Evolutionary conservation across 116 monocot species (phyloP), one percentile per base, ranked within the genome.

Genomic region (Thalassia testudinum): DNA sequence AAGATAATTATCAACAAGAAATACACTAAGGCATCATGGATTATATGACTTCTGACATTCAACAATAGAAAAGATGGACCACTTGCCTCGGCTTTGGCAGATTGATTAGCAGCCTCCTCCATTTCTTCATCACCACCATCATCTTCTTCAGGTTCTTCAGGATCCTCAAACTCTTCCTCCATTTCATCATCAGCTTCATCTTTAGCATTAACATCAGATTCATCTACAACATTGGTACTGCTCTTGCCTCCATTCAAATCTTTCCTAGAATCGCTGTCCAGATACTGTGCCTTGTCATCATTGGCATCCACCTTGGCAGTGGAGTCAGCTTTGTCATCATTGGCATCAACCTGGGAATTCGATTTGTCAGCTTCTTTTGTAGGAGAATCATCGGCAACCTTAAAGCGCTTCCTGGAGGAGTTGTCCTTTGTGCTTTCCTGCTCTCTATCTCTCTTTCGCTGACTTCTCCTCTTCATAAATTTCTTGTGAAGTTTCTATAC

Each of bases 391-490:
- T 76, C 62, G 53, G 5, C 44, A 26, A 63, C 60, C 73, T 80
- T 90, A 19, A 38, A 38, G 18, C 69, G 76, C 65, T 90, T 90
- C 48, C 21, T 21, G 19, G 66, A 62, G 1, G 63, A 56, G 12
- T 42, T 55, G 20, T 66, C 62, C 12, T 75, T 82, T 1, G 65
- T 74, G 24, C 48, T 72, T 56, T 70, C 74, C 42, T 80, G 67
- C n/a, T 78, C 82, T 50, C 86, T 76, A 25, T 78, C 69, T 62
- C 91, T 75, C 60, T 99, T 99, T 17, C 69, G 71, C 56, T 83
- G 72, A 42, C 72, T 82, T 43, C 61, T 78, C 56, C 66, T 77
- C 12, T 59, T 30, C 25, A 90, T 51, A 67, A 65, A 75, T 54
- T 50, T 77, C 42, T 25, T 71, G 10, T 73, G 74, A 24, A 99